Evolutionary conservation across 1,284 basidiomycete genomes (phyloP).

Genomic region (Amylostereum chailletii): DNA sequence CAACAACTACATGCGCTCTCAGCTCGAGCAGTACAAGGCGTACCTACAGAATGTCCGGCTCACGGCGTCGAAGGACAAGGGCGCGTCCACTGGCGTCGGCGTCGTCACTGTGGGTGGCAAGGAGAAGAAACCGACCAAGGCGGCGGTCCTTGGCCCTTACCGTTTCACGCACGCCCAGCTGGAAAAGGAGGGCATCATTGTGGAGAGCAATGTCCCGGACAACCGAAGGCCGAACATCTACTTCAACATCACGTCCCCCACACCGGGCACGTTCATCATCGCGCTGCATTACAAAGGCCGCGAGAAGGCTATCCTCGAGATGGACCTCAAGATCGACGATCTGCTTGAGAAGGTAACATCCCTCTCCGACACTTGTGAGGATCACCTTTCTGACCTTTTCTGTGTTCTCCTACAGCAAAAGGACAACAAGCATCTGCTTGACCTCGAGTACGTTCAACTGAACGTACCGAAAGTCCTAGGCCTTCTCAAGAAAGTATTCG

Average conservation of each 20-base stretch:
- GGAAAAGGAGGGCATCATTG: constrained; percentile 99
- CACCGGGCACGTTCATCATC: constrained; percentile 97
- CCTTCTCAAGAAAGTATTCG: constrained; percentile 86
- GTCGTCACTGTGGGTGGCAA: constrained; percentile 95
- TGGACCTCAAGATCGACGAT: constrained; percentile 99
- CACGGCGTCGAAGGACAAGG: constrained; percentile 82
- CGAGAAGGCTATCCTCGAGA: constrained; percentile 99
- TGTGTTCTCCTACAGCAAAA: constrained; percentile 67
- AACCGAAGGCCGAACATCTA: constrained; percentile 95
- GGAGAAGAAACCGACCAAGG: constrained; percentile 87
- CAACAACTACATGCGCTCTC: constrained; percentile 93
- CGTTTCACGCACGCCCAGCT: constrained; percentile 96
- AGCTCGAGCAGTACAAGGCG: constrained; percentile 99
- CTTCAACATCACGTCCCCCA: constrained; percentile 97
- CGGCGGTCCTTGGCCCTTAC: constrained; percentile 89
- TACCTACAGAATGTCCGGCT: constrained; percentile 96
- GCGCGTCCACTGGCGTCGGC: constrained; percentile 79
- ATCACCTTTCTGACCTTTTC: constrained; percentile 8
- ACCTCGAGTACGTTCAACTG: constrained; percentile 95
- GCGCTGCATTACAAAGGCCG: constrained; percentile 97
- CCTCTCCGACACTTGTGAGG: constrained; percentile 1
- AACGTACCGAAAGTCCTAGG: constrained; percentile 93
- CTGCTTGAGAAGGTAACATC: constrained; percentile 81
- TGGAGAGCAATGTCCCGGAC: constrained; percentile 97
- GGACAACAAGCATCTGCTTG: constrained; percentile 92